Evolutionary conservation across 495 filamentous ascomycete species (phyloP).

Genomic region (Xylaria curta): DNA sequence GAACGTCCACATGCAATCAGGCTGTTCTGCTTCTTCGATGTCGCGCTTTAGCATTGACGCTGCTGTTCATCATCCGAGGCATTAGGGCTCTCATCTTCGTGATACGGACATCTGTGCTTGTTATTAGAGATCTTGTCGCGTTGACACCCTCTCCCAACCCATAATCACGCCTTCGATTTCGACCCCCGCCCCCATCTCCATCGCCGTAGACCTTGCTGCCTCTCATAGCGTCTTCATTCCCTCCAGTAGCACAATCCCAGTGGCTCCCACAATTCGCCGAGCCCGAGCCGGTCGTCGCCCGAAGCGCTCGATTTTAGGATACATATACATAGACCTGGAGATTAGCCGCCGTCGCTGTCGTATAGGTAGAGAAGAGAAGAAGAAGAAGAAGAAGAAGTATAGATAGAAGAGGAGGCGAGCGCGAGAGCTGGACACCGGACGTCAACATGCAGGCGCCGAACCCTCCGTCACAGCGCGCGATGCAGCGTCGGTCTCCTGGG

Average conservation of each 20-base stretch:
- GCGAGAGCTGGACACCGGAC: constrained; percentile 1
- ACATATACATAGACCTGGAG: constrained; percentile 23
- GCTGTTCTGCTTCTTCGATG: constrained; percentile 28
- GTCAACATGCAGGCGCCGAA: constrained; percentile 49
- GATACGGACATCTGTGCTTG: constrained; percentile 11
- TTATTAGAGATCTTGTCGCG: constrained; percentile 4
- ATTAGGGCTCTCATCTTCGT: constrained; percentile 2
- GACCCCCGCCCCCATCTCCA: background rate
- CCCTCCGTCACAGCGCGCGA: constrained; percentile 44
- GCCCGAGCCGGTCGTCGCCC: constrained; percentile 18
- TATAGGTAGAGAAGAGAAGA: background rate
- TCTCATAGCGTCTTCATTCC: constrained; percentile 9
- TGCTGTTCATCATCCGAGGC: constrained; percentile 22
- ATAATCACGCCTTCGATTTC: background rate
- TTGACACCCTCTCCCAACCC: background rate
- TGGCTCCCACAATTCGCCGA: constrained; percentile 16
- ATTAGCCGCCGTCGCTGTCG: constrained; percentile 15
- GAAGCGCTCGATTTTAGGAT: constrained; percentile 28
- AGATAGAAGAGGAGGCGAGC: constrained; percentile 25
- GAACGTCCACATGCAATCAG: constrained; percentile 20
- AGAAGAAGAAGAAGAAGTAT: constrained; percentile 19
- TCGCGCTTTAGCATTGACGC: constrained; percentile 27
- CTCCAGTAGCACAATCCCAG: constrained; percentile 15
- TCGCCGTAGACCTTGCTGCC: constrained; percentile 26
- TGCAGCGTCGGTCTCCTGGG: constrained; percentile 58